Base-by-base conservation (phyloP, 768 basidiomycete species). In the Hysterangium stoloniferum region DNA sequence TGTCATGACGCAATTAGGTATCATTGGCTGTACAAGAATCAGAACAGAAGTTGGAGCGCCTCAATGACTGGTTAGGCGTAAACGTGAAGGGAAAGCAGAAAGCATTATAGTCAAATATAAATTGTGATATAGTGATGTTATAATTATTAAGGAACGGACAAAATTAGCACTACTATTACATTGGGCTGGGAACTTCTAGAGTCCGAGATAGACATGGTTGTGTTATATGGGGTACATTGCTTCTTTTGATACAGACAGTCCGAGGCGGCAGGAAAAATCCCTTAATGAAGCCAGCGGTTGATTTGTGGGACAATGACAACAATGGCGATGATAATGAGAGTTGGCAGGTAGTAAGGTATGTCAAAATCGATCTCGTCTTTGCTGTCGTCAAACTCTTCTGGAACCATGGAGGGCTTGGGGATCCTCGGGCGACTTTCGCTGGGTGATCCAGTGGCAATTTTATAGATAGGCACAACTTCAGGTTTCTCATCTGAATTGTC, bases 21-120 rank as follows among this genome's bases (percentile, higher is more conserved):
- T 82, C 86, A 17, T 68, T 90, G 1, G 80, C 80, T 6, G 80
- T 90, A 17, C 86, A 91, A 61, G 89, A 91, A 66, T 88, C 86
- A 0, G 78, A 78, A 36, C 76, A 78, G 48, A 91, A 90, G 62
- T 58, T 88, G 5, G 57, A 63, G n/a, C 37, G 38, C 8, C 13
- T 42, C 11, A 27, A 51, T 20, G 49, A 41, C 25, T 51, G 49
- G 49, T 24, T 40, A 20, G 49, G 49, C 24, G 40, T 15, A 11
- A 42, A 51, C 28, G 49, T 41, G 4, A 51, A 51, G n/a, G 49
- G 49, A 1, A 51, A 51, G 19, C 27, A 17, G 20, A 51, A 48
- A 35, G 34, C 34, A 9, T 6, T 45, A 32, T 45, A n/a, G n/a
- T n/a, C n/a, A n/a, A n/a, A n/a, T n/a, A n/a, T n/a, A n/a, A n/a